Conservation (phyloP, 305 asterid genomes). For the Solanum aculeatissimum region DNA sequence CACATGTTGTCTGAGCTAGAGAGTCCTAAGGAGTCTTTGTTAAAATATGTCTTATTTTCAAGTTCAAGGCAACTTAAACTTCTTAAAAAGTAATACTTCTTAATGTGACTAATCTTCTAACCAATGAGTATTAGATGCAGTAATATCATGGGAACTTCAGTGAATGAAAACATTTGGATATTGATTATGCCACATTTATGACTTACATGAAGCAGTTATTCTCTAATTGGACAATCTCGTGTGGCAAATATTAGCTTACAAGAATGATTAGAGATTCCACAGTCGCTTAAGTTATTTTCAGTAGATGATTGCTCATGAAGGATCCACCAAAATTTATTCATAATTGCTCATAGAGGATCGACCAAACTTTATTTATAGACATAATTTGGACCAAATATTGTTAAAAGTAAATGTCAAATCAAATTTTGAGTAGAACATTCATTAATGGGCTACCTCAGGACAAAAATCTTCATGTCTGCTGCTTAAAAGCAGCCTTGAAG, state of each 20-base stretch:
- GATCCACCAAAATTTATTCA: neutral
- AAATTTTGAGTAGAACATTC: neutral
- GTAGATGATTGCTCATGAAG: neutral
- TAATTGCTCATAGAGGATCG: neutral
- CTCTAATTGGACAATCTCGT: neutral
- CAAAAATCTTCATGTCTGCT: slow-evolving; percentile 27
- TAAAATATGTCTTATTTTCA: neutral
- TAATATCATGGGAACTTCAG: neutral
- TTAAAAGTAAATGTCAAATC: neutral
- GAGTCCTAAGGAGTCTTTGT: neutral
- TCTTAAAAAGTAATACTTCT: neutral
- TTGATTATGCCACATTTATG: neutral
- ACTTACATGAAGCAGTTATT: neutral
- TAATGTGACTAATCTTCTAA: neutral
- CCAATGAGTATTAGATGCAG: neutral
- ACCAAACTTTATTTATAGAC: neutral
- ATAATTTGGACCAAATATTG: neutral
- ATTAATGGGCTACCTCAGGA: slow-evolving; percentile 40
- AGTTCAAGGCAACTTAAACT: neutral
- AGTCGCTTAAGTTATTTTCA: neutral
- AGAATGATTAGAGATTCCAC: neutral
- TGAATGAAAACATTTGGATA: neutral
- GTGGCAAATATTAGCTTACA: neutral
- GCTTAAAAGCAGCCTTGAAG: slow-evolving; percentile 26
- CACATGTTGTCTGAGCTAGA: neutral